Conservation (phyloP, 768 basidiomycete species). For the Phaeolepiota aurea region DNA sequence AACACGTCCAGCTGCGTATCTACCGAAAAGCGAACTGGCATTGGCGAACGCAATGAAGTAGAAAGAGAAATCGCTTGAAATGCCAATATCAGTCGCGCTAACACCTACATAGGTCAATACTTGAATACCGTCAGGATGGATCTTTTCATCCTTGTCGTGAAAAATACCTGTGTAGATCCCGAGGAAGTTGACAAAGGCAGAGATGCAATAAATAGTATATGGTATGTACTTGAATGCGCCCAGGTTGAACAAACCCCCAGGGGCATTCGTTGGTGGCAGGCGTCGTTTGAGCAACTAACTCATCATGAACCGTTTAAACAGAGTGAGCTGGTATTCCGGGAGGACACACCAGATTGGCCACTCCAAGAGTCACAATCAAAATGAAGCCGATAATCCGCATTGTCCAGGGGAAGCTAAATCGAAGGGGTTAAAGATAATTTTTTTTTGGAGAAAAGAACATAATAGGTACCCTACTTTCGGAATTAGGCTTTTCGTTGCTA, state of each 20-base stretch:
- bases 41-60: slow-evolving; percentile 68
- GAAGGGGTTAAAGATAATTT: background rate
- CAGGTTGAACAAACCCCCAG: slow-evolving; percentile 53
- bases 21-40: slow-evolving; percentile 53
- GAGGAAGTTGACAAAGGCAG: slow-evolving; percentile 50
- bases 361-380: slow-evolving; percentile 38
- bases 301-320: background rate
- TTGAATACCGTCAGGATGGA: slow-evolving; percentile 30
- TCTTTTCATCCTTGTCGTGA: too few relatives aligned
- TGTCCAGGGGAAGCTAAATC: slow-evolving; percentile 66
- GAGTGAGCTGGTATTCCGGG: too few relatives aligned
- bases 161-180: slow-evolving; percentile 67
- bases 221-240: slow-evolving; percentile 40
- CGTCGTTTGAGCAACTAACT: slow-evolving; percentile 39
- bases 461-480: slow-evolving; percentile 30
- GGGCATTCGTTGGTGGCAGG: slow-evolving; percentile 41
- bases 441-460: background rate
- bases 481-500: slow-evolving; percentile 48
- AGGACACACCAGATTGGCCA: slow-evolving; percentile 40
- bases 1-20: slow-evolving; percentile 42
- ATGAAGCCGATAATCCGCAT: slow-evolving; percentile 66
- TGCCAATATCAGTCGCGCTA: slow-evolving; percentile 41
- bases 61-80: slow-evolving; percentile 43
- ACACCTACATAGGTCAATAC: slow-evolving; percentile 64
- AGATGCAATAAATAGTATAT: slow-evolving; percentile 50